phyloP scores from a whole-genome alignment of 768 basidiomycete species.

The Kwoniella sp. region DNA sequence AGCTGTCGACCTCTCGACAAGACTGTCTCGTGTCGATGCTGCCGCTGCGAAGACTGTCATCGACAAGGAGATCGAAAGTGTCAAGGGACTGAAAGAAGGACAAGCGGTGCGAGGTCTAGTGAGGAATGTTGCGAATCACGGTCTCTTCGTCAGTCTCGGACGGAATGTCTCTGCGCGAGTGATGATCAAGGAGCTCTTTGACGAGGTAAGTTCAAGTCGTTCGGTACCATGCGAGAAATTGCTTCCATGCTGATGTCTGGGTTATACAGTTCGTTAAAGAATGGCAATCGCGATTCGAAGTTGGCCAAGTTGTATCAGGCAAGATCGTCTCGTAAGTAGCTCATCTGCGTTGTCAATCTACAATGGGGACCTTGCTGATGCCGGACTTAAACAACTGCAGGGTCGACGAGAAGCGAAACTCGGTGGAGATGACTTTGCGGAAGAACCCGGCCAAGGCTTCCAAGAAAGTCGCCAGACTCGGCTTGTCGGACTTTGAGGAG shows the following conservation, averaged over 20 bases:
- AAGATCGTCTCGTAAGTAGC: constrained; percentile 62
- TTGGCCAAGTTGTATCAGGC: constrained; percentile 83
- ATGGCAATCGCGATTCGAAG: constrained; percentile 80
- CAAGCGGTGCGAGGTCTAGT: constrained; percentile 82
- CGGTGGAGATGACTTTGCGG: constrained; percentile 89
- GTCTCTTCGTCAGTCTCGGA: constrained; percentile 84
- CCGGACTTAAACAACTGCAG: constrained; percentile 57
- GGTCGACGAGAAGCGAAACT: constrained; percentile 69
- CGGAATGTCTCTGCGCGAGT: constrained; percentile 84
- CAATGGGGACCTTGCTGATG: background rate
- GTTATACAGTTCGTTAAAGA: constrained; percentile 81
- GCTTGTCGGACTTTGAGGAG: constrained; percentile 64
- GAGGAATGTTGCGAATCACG: constrained; percentile 76
- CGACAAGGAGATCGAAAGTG: constrained; percentile 69
- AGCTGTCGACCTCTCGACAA: constrained; percentile 76
- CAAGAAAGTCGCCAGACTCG: constrained; percentile 47
- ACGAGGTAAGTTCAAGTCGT: constrained; percentile 63
- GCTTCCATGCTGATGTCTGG: background rate
- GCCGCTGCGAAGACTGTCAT: constrained; percentile 58
- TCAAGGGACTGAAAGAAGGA: constrained; percentile 71
- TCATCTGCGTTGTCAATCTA: constrained; percentile 62
- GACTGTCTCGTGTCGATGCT: constrained; percentile 70
- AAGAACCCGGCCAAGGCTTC: constrained; percentile 47
- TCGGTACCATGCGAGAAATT: background rate
- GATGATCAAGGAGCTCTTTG: constrained; percentile 90